phyloP scores from a whole-genome alignment of 2,329 filamentous ascomycete species.

The Arthroderma sp. region DNA sequence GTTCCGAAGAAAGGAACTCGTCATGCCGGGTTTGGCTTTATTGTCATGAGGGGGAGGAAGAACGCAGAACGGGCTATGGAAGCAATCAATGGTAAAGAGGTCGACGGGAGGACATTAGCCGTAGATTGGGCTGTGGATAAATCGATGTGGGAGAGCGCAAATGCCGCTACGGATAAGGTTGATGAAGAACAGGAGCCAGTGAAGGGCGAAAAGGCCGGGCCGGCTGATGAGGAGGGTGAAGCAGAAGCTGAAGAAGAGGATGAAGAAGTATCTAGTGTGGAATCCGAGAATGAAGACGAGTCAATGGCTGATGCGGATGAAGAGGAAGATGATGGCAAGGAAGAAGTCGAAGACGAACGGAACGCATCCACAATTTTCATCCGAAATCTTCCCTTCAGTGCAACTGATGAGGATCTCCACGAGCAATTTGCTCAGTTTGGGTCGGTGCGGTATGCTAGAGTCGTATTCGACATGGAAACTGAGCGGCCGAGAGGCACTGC shows the following conservation, averaged over 20 bases:
- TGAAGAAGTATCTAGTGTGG: conserved; percentile 28
- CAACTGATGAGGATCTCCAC: conserved; percentile 68
- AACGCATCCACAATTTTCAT: conserved; percentile 76
- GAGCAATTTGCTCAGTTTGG: conserved; percentile 83
- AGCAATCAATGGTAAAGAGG: conserved; percentile 72
- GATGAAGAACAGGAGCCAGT: conserved; percentile 13
- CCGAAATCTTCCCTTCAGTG: conserved; percentile 84
- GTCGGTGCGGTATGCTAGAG: conserved; percentile 73
- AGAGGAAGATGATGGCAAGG: conserved; percentile 29
- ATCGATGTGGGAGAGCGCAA: conserved; percentile 61
- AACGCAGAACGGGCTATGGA: conserved; percentile 84
- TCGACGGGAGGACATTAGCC: conserved; percentile 77
- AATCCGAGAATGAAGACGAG: conserved; percentile 32
- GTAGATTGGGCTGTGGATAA: conserved; percentile 98
- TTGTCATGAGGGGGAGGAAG: conserved; percentile 73
- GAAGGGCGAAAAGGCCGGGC: conserved; percentile 22
- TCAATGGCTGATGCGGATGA: conserved; percentile 31
- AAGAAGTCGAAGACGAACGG: conserved; percentile 34
- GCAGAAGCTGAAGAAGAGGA: conserved; percentile 45
- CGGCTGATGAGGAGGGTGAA: conserved; percentile 28
- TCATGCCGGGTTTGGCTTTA: conserved; percentile 82
- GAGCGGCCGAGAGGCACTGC: conserved; percentile 82
- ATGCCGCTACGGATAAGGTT: conserved; percentile 32
- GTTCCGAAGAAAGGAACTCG: conserved; percentile 62
- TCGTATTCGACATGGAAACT: conserved; percentile 75